Evolutionary conservation across 805 yeast genomes (phyloP), one percentile per base, ranked within the genome.

Genomic region (Starmerella stellata): DNA sequence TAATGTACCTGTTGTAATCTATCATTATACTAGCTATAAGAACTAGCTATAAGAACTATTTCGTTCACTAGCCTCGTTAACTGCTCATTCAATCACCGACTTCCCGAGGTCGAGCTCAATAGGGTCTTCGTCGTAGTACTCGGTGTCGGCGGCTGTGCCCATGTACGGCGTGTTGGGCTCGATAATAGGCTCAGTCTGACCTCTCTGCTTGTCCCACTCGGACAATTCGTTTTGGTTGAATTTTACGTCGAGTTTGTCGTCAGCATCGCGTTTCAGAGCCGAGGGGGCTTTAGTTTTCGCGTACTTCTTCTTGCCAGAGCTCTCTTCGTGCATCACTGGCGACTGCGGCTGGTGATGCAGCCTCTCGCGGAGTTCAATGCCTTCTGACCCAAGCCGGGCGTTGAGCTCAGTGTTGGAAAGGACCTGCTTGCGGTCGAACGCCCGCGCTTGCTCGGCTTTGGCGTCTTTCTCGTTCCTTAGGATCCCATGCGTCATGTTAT

Each of bases 361-460:
- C 35, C 30, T 36, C 15, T 33, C 39, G 15, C 51, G 42, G 21
- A 49, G 20, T 21, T 41, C 44, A 23, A 38, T 44, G 42, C 53
- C 54, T 27, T 43, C 49, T 19, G 29, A 18, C 14, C 53, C 54
- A 4, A 51, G 36, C 38, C 43, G 35, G 1, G 94, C 77, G 54
- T 83, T 83, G 49, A 75, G 59, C 45, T 69, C 68, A 0, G 95
- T 83, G 58, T 83, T 83, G 47, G 70, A 74, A 41, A 77, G 72
- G 16, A 83, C 95, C 52, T 76, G 71, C 48, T 75, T 68, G 44
- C 95, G 60, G 45, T 55, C 57, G 38, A 51, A 51, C 30, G 31
- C 39, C n/a, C 13, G 28, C 8, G 24, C n/a, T n/a, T n/a, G n/a
- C 5, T 17, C 38, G 18, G 30, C 13, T 19, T 27, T 14, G 15